phyloP scores from a whole-genome alignment of 2,329 filamentous ascomycete genomes.

The Drechslerella coelobrocha region DNA sequence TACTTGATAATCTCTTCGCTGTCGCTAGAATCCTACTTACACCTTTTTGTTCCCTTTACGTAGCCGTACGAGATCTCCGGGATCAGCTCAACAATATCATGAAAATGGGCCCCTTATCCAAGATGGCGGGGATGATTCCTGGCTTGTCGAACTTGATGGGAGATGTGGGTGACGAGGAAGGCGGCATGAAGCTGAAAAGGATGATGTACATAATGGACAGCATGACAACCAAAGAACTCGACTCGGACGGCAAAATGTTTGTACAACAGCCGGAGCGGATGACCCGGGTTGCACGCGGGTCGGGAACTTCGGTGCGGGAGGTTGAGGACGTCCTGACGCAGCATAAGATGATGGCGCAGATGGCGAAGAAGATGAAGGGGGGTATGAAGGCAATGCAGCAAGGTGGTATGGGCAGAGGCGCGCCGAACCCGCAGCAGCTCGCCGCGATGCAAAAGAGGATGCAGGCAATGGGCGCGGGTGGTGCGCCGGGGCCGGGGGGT shows the following conservation, averaged over 20 bases:
- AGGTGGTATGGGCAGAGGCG: constrained; percentile 87
- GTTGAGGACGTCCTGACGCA: constrained; percentile 97
- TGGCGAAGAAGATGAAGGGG: constrained; percentile 99
- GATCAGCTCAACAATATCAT: constrained; percentile 98
- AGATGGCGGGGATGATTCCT: constrained; percentile 98
- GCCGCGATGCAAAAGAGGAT: constrained; percentile 96
- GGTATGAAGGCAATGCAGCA: constrained; percentile 98
- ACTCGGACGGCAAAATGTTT: constrained; percentile 93
- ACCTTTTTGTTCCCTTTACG: not conserved
- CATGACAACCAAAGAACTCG: constrained; percentile 95
- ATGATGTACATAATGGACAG: constrained; percentile 99
- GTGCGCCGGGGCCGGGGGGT: constrained; percentile 67
- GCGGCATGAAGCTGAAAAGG: constrained; percentile 87
- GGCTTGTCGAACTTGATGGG: constrained; percentile 93
- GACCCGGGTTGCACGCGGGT: constrained; percentile 87
- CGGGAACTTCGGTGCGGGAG: constrained; percentile 87
- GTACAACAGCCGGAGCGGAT: constrained; percentile 90
- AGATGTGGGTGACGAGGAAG: constrained; percentile 96
- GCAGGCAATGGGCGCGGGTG: constrained; percentile 86
- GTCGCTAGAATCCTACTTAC: not conserved
- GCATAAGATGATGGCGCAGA: constrained; percentile 97
- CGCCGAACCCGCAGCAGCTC: constrained; percentile 91
- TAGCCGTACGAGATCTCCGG: constrained; percentile 84
- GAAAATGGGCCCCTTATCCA: constrained; percentile 98
- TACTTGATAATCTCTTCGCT: not conserved